These are phyloP conservation scores for Aspergillus clavatus DNA, from an alignment of 2,329 filamentous ascomycete genomes.

Conservation along the genomic window DNA sequence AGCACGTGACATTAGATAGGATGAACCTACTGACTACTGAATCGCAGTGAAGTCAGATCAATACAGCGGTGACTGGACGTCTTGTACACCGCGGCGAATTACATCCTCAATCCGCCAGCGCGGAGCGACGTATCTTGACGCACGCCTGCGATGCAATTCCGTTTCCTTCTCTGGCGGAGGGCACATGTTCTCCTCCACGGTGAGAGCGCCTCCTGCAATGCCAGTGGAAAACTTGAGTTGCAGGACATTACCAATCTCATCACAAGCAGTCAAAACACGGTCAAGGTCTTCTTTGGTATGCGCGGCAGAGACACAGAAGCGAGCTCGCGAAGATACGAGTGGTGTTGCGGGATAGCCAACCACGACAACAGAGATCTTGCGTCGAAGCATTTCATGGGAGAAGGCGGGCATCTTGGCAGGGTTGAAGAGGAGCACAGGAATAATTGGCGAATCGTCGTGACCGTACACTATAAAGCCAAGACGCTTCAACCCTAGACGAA, in stretches of 20 bases:
- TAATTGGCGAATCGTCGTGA: slow-evolving; percentile 95
- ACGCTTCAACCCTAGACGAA: slow-evolving; percentile 94
- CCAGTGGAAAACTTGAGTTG: slow-evolving; percentile 98
- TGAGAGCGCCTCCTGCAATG: slow-evolving; percentile 79
- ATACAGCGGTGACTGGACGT: slow-evolving; percentile 67
- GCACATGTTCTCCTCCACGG: slow-evolving; percentile 65
- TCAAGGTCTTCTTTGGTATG: slow-evolving; percentile 99
- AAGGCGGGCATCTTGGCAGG: slow-evolving; percentile 99
- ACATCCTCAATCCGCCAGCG: slow-evolving; percentile 76
- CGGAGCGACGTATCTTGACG: slow-evolving; percentile 58
- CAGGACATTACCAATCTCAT: slow-evolving; percentile 85
- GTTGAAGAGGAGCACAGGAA: slow-evolving; percentile 90
- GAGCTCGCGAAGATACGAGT: slow-evolving; percentile 85
- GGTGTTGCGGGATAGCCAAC: slow-evolving; percentile 97
- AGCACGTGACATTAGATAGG: background rate
- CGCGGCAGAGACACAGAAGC: slow-evolving; percentile 91
- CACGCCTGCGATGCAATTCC: slow-evolving; percentile 54
- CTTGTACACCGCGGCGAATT: slow-evolving; percentile 66
- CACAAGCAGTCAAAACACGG: slow-evolving; percentile 78
- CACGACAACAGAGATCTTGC: slow-evolving; percentile 95
- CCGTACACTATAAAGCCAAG: slow-evolving; percentile 96
- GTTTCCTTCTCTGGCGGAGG: slow-evolving; percentile 61
- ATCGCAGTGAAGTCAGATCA: slow-evolving; percentile 38
- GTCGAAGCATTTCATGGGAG: slow-evolving; percentile 95
- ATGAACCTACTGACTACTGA: slow-evolving; percentile 1